A percentile compares a stretch with the other conserved stretches of the same genome.
These are phyloP conservation scores for Exophiala dermatitidis DNA, from an alignment of 2,329 filamentous ascomycete species.

Conservation along the genomic window DNA sequence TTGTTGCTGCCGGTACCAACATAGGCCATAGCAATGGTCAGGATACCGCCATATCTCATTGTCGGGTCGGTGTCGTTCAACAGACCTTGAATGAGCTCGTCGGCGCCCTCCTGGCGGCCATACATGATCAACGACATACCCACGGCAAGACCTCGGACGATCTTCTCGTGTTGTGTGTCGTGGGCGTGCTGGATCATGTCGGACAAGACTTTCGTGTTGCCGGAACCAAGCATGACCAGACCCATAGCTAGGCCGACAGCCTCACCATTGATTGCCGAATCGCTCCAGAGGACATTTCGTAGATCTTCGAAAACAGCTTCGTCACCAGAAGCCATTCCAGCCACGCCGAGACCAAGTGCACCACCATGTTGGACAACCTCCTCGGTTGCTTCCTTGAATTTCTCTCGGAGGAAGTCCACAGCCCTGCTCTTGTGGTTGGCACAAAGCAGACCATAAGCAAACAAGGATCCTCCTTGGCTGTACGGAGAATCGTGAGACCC, in stretches of 20 bases:
- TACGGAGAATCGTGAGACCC: constrained; percentile 80
- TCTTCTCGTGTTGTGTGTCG: constrained; percentile 98
- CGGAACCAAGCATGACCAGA: constrained; percentile 96
- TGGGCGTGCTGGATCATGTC: constrained; percentile 98
- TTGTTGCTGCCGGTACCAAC: constrained; percentile 98
- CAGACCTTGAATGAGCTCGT: constrained; percentile 87
- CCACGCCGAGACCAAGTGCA: constrained; percentile 88
- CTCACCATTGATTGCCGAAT: constrained; percentile 94
- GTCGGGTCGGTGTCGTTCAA: constrained; percentile 90
- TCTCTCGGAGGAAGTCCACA: constrained; percentile 40
- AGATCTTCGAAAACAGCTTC: constrained; percentile 87
- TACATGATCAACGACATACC: constrained; percentile 99
- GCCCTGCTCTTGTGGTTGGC: constrained; percentile 95
- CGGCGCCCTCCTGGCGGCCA: constrained; percentile 85
- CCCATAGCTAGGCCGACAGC: constrained; percentile 95
- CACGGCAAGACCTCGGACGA: constrained; percentile 86
- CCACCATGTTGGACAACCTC: constrained; percentile 97
- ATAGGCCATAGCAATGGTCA: constrained; percentile 97
- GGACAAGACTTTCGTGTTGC: constrained; percentile 84
- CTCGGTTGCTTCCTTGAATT: constrained; percentile 44
- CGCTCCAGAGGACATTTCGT: constrained; percentile 78
- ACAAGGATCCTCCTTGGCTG: constrained; percentile 91
- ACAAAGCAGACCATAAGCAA: constrained; percentile 91
- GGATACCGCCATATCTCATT: constrained; percentile 91
- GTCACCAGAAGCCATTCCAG: constrained; percentile 92